These are phyloP conservation scores for Lentinula sp. DNA, from an alignment of 768 basidiomycete genomes.

Conservation along the genomic window DNA sequence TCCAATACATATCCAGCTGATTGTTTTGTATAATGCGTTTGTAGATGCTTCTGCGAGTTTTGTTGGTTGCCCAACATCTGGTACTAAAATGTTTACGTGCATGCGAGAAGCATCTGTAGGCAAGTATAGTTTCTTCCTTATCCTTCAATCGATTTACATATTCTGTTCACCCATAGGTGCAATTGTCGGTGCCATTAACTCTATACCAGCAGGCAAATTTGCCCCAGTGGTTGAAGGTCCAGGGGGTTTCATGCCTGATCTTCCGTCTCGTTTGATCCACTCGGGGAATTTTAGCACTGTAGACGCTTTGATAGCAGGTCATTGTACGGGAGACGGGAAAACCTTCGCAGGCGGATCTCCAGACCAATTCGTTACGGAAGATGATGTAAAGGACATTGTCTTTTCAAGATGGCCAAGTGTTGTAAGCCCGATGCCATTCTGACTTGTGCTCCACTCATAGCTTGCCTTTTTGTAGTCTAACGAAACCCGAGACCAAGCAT, in stretches of 20 bases:
- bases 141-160: background rate
- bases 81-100: conserved; percentile 24
- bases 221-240: conserved; percentile 23
- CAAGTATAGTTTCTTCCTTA: background rate
- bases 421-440: conserved; percentile 15
- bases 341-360: conserved; percentile 33
- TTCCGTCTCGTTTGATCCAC: conserved; percentile 28
- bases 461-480: conserved; percentile 20
- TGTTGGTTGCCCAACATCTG: conserved; percentile 22
- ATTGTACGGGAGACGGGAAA: conserved; percentile 36
- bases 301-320: conserved; percentile 29
- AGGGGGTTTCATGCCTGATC: conserved; percentile 23
- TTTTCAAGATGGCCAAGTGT: conserved; percentile 30
- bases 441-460: background rate
- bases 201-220: conserved; percentile 22
- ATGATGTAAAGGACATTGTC: conserved; percentile 26
- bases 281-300: conserved; percentile 24
- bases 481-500: conserved; percentile 25
- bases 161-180: conserved; percentile 18
- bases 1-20: background rate
- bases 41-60: conserved; percentile 23
- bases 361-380: conserved; percentile 30
- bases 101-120: conserved; percentile 29
- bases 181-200: conserved; percentile 32
- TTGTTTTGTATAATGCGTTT: background rate